Conservation (phyloP, 2,329 filamentous ascomycete genomes). For the Phaeoacremonium minimum region DNA sequence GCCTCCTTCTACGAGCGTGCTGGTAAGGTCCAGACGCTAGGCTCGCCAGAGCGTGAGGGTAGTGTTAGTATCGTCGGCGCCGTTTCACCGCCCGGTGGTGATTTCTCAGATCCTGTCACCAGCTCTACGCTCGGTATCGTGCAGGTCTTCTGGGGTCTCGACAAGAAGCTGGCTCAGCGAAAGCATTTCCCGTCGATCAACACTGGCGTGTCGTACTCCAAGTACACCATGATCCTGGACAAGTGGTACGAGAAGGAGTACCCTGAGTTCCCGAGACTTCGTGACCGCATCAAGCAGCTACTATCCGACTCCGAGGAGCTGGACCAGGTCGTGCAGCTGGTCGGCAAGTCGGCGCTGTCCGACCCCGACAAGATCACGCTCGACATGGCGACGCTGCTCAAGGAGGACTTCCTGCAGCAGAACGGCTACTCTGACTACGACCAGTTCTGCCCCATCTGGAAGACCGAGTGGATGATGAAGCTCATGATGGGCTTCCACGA, state of each 20-base stretch:
- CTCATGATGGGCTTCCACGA: conserved; percentile 98
- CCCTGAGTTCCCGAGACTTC: conserved; percentile 88
- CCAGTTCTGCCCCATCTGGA: conserved; percentile 98
- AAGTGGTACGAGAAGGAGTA: conserved; percentile 92
- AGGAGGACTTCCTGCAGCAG: conserved; percentile 98
- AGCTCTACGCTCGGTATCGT: conserved; percentile 92
- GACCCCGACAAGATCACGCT: conserved; percentile 98
- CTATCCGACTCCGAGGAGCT: conserved; percentile 94
- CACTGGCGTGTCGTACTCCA: conserved; percentile 90
- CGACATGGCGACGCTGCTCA: conserved; percentile 84
- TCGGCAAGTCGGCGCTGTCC: conserved; percentile 93
- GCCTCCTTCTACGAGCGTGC: conserved; percentile 99
- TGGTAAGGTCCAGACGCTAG: conserved; percentile 78
- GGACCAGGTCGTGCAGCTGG: conserved; percentile 96
- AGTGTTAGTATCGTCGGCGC: conserved; percentile 98
- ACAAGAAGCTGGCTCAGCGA: conserved; percentile 98
- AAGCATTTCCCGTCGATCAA: conserved; percentile 99
- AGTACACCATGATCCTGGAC: conserved; percentile 86
- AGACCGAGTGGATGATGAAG: conserved; percentile 99
- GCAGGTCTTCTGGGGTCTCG: conserved; percentile 98
- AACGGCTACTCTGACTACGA: conserved; percentile 99
- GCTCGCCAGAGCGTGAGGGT: conserved; percentile 82
- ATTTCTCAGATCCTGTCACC: conserved; percentile 98
- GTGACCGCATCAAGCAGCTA: conserved; percentile 90
- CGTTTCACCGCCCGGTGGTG: conserved; percentile 94